Evolutionary conservation across 2,329 filamentous ascomycete genomes (phyloP).

Genomic region (Lasiodiplodia theobromae): DNA sequence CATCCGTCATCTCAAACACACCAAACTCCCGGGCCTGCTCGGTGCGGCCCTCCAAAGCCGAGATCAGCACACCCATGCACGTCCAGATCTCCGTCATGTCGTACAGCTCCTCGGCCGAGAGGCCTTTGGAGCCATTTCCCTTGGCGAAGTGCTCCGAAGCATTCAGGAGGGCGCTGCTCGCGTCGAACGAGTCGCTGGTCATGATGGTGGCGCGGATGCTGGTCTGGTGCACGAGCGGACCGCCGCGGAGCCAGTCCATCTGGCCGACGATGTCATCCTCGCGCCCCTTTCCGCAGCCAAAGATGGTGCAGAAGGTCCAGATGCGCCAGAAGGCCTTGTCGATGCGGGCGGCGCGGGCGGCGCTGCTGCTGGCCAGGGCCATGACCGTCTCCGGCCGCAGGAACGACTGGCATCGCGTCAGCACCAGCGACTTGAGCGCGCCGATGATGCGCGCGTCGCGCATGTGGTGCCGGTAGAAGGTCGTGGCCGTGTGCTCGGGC

Average conservation of each 20-base stretch:
- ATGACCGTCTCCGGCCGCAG: conserved; percentile 63
- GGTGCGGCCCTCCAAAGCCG: conserved; percentile 62
- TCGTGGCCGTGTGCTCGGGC: conserved; percentile 60
- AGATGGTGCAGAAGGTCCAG: conserved; percentile 71
- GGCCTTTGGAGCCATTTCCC: conserved; percentile 60
- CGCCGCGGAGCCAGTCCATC: conserved; percentile 69
- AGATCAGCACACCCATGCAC: conserved; percentile 63
- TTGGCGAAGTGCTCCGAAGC: conserved; percentile 62
- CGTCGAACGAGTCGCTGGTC: conserved; percentile 58
- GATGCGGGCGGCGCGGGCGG: conserved; percentile 57
- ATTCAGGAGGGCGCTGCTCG: conserved; percentile 62
- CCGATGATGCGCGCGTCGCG: conserved; percentile 62
- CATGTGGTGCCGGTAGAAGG: conserved; percentile 60
- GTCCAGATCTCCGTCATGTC: conserved; percentile 72
- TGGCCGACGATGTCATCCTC: conserved; percentile 67
- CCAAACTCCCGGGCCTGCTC: conserved; percentile 63
- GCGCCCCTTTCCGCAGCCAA: conserved; percentile 64
- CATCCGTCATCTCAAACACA: conserved; percentile 60
- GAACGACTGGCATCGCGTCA: conserved; percentile 62
- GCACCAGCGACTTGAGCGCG: conserved; percentile 63
- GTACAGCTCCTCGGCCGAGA: conserved; percentile 64
- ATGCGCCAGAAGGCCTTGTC: conserved; percentile 71
- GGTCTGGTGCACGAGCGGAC: conserved; percentile 57
- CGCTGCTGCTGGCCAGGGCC: conserved; percentile 58
- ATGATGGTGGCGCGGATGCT: conserved; percentile 55